Base-by-base conservation (phyloP, 306 rosid genomes). In the Trichosanthes cucumerina region DNA sequence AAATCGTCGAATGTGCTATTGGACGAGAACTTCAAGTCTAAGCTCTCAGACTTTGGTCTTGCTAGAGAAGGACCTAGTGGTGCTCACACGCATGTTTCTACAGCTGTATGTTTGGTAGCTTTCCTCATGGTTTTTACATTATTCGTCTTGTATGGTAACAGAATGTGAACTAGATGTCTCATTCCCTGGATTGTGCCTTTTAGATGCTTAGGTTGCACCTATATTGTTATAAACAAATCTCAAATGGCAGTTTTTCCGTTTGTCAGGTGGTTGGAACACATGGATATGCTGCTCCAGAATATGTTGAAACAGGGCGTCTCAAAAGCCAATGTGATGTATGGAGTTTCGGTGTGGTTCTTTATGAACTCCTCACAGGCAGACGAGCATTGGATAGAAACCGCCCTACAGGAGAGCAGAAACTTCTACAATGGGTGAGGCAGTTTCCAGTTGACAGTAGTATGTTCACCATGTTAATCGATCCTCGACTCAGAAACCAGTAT, bases 221-320 rank as follows among this genome's bases (percentile, higher is more conserved):
- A 6, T 43, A 24, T 70, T 43, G 54, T 44, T 21, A 6, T 16
- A 71, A 28, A 49, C 54, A 3, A 3, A n/a, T 26, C 7, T 53
- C 31, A 59, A 58, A 34, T 57, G 39, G 14, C 43, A 16, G 18
- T 65, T 28, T 50, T 26, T 46, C 54, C 26, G 64, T 68, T 80
- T 65, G 1, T 58, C 89, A 95, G 99, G 97, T 92, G 72, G 96
- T 96, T 19, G 99, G 99, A 78, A 96, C 99, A 2, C 82, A 86
- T 8, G 99, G 99, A 64, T 96, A 96, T 81, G 99, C 98, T 33
- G 98, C 99, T 1, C 99, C 99, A 2, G 99, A 96, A 62, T 96
- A 96, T 39, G 4, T 96, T 7, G 89, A 89, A 79, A 92, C 98
- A 5, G 99, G 99, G 21, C 98, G 88, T 62, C 90, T 96, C 31